Evolutionary conservation across 2,329 filamentous ascomycete genomes (phyloP).

Genomic region (Hymenoscyphus occultus): DNA sequence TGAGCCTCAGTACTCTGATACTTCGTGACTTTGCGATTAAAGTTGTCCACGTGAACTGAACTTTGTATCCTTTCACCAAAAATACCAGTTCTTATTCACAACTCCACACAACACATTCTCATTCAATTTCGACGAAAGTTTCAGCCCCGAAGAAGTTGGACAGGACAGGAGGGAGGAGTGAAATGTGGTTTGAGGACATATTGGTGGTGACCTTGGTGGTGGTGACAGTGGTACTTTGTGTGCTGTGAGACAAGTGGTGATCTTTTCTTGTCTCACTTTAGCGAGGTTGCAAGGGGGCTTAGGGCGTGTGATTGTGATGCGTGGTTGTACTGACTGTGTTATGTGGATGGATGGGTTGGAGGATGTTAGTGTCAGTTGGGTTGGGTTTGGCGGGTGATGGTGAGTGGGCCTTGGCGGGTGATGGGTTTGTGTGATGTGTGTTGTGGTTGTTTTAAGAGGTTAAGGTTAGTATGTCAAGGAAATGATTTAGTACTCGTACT

Average conservation of each 20-base stretch:
- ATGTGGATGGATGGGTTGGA: neutral
- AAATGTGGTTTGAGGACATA: neutral
- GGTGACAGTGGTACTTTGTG: neutral
- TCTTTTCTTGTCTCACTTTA: neutral
- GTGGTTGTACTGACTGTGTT: neutral
- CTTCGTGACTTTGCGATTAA: neutral
- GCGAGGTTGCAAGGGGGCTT: neutral
- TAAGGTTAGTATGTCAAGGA: neutral
- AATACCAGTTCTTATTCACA: neutral
- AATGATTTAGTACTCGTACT: no score
- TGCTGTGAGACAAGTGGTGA: neutral
- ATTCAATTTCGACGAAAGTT: neutral
- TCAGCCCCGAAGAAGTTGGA: neutral
- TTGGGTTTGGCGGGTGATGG: neutral
- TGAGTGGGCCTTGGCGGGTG: neutral
- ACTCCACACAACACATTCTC: neutral
- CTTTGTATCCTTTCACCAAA: no score
- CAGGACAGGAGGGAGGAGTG: neutral
- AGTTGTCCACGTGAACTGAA: neutral
- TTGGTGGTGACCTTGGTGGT: neutral
- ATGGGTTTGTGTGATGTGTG: neutral
- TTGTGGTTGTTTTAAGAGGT: neutral
- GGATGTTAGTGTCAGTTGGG: neutral
- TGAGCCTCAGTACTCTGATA: neutral
- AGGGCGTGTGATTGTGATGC: neutral